Evolutionary conservation across 2,329 filamentous ascomycete genomes (phyloP).

Genomic region (Aspergillus novofumigatus): DNA sequence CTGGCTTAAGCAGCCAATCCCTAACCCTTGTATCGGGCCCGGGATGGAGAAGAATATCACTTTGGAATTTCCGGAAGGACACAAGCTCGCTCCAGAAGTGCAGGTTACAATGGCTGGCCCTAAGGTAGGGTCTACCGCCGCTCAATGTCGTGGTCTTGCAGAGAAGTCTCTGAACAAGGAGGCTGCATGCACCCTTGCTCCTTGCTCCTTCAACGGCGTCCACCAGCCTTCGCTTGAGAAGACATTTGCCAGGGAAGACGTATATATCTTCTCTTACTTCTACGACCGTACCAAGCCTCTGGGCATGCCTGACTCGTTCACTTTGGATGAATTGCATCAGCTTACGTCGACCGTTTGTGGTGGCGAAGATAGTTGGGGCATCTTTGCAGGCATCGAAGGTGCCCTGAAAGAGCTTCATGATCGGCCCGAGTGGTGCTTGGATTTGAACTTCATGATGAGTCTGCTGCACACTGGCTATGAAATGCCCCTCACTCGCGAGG

Average conservation of each 20-base stretch:
- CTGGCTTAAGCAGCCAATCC: conserved; percentile 68
- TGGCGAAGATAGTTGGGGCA: conserved; percentile 71
- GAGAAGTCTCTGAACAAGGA: conserved; percentile 92
- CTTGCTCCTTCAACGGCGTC: conserved; percentile 98
- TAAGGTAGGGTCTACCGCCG: conserved; percentile 60
- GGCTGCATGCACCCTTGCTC: conserved; percentile 70
- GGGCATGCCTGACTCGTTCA: conserved; percentile 98
- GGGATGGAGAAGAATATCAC: conserved; percentile 72
- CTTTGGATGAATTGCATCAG: conserved; percentile 81
- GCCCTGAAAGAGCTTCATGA: conserved; percentile 76
- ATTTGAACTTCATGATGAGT: conserved; percentile 94
- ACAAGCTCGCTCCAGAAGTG: conserved; percentile 60
- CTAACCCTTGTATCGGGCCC: conserved; percentile 82
- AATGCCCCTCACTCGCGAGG: conserved; percentile 93
- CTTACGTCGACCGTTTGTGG: conserved; percentile 80
- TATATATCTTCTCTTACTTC: conserved; percentile 98
- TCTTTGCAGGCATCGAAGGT: conserved; percentile 70
- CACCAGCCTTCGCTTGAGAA: conserved; percentile 89
- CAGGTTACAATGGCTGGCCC: conserved; percentile 88
- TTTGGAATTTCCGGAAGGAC: conserved; percentile 63
- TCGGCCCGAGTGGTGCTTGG: conserved; percentile 86
- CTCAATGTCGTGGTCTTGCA: conserved; percentile 83
- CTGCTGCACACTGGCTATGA: conserved; percentile 94
- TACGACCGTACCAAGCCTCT: conserved; percentile 90
- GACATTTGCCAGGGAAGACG: conserved; percentile 85